Evolutionary conservation across 1,284 basidiomycete species (phyloP).

Genomic region (Papiliotrema flavescens): DNA sequence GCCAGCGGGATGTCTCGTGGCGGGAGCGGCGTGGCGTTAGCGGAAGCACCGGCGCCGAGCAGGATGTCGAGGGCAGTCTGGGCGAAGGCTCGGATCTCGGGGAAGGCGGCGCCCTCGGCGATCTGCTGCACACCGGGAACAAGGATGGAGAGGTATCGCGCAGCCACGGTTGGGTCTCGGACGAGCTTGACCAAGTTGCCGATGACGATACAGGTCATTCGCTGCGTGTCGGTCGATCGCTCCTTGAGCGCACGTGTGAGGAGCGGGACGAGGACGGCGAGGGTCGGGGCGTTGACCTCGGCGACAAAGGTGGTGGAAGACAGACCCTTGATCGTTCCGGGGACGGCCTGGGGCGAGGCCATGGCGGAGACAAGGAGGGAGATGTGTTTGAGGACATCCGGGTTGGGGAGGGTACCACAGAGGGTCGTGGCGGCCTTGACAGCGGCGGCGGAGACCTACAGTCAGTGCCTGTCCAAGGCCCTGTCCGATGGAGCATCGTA

Average conservation of each 20-base stretch:
- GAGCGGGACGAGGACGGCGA: conserved; percentile 93
- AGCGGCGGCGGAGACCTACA: conserved; percentile 79
- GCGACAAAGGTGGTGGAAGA: conserved; percentile 92
- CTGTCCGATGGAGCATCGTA: background rate
- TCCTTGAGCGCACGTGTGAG: conserved; percentile 90
- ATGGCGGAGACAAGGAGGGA: conserved; percentile 90
- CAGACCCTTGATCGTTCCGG: conserved; percentile 91
- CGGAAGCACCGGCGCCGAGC: conserved; percentile 73
- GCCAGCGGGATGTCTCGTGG: conserved; percentile 66
- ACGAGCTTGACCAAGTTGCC: conserved; percentile 99
- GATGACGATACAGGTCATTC: conserved; percentile 77
- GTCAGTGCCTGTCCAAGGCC: background rate
- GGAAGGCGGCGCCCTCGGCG: conserved; percentile 87
- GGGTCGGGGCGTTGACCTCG: conserved; percentile 91
- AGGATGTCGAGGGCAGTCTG: conserved; percentile 73
- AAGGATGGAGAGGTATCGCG: conserved; percentile 80
- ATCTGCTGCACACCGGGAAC: conserved; percentile 91
- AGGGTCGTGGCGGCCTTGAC: conserved; percentile 89
- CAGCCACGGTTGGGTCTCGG: conserved; percentile 84
- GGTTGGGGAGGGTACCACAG: conserved; percentile 88
- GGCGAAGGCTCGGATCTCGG: conserved; percentile 91
- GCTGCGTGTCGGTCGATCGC: conserved; percentile 91
- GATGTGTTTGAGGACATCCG: conserved; percentile 88
- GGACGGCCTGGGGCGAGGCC: conserved; percentile 77
- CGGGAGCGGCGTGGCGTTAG: conserved; percentile 60